These are phyloP conservation scores for Ilyonectria sp. DNA, from an alignment of 2,329 filamentous ascomycete genomes.

Conservation along the genomic window DNA sequence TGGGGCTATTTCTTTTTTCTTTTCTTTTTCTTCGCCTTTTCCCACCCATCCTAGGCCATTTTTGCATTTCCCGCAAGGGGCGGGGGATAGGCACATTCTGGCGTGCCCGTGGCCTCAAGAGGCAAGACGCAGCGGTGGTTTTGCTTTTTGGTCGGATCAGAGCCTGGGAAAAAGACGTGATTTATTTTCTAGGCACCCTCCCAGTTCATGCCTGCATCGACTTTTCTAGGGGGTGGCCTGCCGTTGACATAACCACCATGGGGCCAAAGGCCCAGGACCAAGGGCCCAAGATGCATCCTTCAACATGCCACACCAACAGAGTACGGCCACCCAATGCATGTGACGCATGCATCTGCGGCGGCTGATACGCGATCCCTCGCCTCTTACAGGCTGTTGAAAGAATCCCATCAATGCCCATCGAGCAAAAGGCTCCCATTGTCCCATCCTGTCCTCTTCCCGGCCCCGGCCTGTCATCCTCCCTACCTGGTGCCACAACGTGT, in stretches of 20 bases:
- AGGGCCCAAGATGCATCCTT: conserved; percentile 5
- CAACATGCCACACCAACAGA: conserved; percentile 34
- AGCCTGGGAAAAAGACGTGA: conserved; percentile 36
- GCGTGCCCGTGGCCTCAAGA: conserved; percentile 19
- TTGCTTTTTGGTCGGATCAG: conserved; percentile 46
- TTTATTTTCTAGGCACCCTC: conserved; percentile 19
- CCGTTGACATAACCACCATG: neutral
- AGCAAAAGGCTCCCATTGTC: conserved; percentile 15
- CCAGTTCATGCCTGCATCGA: neutral
- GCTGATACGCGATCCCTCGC: conserved; percentile 24
- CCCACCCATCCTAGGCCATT: conserved; percentile 10
- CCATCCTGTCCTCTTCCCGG: conserved; percentile 20
- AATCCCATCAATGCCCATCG: conserved; percentile 10
- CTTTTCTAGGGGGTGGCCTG: neutral
- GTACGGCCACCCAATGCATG: conserved; percentile 28
- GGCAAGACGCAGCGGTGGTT: conserved; percentile 21
- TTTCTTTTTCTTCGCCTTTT: conserved; percentile 2
- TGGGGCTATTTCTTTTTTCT: conserved; percentile 8
- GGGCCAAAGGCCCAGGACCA: neutral
- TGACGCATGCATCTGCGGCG: conserved; percentile 36
- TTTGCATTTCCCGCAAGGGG: conserved; percentile 3
- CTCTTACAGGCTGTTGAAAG: conserved; percentile 11
- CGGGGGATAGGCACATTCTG: conserved; percentile 8
- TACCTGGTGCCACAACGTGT: conserved; percentile 8
- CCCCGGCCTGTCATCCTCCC: conserved; percentile 12